These are phyloP conservation scores for Diaporthe ampelina DNA, from an alignment of 2,329 filamentous ascomycete species.

Conservation along the genomic window DNA sequence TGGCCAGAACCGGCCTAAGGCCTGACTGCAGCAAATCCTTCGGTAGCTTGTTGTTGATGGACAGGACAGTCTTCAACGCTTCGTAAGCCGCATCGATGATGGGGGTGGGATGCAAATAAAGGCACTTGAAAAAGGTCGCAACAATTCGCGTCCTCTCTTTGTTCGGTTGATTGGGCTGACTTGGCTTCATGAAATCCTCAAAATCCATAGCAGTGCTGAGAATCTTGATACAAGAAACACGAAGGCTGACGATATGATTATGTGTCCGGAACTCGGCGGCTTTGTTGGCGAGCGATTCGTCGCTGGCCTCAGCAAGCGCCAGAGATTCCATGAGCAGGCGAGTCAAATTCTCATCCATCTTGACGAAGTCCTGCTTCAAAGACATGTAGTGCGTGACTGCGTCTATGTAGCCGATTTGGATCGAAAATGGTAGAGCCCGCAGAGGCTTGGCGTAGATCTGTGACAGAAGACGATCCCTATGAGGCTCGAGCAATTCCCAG, in stretches of 20 bases:
- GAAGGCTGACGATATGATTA: conserved; percentile 89
- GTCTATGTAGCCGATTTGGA: conserved; percentile 98
- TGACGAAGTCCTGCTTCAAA: conserved; percentile 88
- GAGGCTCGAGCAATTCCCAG: conserved; percentile 88
- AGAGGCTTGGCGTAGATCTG: conserved; percentile 97
- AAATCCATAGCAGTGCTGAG: conserved; percentile 94
- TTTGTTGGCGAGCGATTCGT: conserved; percentile 93
- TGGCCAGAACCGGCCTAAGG: conserved; percentile 93
- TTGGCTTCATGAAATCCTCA: conserved; percentile 86
- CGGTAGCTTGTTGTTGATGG: conserved; percentile 90
- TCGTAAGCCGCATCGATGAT: conserved; percentile 95
- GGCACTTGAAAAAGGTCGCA: conserved; percentile 95
- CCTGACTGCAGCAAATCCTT: conserved; percentile 97
- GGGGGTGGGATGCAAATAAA: conserved; percentile 92
- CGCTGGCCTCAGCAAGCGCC: conserved; percentile 92
- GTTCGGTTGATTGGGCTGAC: conserved; percentile 65
- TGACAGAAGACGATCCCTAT: conserved; percentile 89
- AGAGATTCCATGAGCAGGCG: conserved; percentile 93
- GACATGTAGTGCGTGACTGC: conserved; percentile 96
- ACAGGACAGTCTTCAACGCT: conserved; percentile 88
- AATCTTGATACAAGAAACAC: conserved; percentile 93
- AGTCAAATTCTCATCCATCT: conserved; percentile 92
- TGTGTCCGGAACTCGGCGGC: conserved; percentile 95
- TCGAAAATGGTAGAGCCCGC: conserved; percentile 90
- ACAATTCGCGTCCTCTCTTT: conserved; percentile 81